Evolutionary conservation across 805 yeast genomes (phyloP).

Genomic region (Debaryomyces tyrocola): DNA sequence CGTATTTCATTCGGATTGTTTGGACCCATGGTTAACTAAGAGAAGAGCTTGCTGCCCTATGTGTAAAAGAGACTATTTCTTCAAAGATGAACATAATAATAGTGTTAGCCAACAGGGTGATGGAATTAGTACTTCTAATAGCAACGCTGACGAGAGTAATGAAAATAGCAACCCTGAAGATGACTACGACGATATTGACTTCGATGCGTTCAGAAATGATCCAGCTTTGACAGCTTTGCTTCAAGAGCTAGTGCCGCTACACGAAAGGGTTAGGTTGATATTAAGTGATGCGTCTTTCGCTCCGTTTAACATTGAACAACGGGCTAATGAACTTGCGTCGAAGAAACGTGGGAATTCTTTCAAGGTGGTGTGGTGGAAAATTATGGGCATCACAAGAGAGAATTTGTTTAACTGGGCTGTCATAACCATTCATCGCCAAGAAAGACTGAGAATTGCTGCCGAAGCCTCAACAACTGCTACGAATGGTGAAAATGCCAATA

Average conservation of each 20-base stretch:
- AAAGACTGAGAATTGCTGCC: neutral
- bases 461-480: neutral
- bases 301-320: constrained; percentile 42
- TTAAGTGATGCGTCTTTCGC: constrained; percentile 29
- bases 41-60: constrained; percentile 81
- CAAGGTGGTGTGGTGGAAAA: constrained; percentile 47
- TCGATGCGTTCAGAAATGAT: constrained; percentile 36
- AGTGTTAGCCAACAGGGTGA: constrained; percentile 2
- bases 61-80: constrained; percentile 70
- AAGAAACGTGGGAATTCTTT: constrained; percentile 28
- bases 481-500: neutral
- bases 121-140: neutral
- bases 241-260: constrained; percentile 40
- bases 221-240: constrained; percentile 36
- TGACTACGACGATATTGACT: constrained; percentile 20
- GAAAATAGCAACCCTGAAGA: constrained; percentile 13
- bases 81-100: constrained; percentile 25
- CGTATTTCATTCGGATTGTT: constrained; percentile 75
- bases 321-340: constrained; percentile 42
- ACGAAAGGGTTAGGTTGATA: constrained; percentile 44
- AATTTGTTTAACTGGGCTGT: constrained; percentile 57
- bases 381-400: constrained; percentile 52
- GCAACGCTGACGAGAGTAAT: constrained; percentile 6
- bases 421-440: constrained; percentile 26
- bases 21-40: constrained; percentile 78